Conservation (phyloP, 768 basidiomycete species). For the Amanita pallidorosea region DNA sequence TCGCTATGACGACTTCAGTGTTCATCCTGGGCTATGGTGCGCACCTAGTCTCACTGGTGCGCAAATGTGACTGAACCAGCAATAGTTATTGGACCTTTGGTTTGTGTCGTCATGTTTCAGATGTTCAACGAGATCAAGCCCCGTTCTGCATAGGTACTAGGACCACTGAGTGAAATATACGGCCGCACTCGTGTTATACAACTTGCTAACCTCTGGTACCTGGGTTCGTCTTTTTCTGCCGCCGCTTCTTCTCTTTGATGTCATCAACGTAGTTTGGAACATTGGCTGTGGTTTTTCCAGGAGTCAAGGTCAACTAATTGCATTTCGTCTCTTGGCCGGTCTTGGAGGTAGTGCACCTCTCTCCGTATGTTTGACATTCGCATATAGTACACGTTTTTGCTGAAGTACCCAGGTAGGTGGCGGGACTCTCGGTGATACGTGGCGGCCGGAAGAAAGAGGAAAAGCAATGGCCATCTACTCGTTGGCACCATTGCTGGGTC, state of each 20-base stretch:
- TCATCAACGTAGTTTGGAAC: constrained; percentile 40
- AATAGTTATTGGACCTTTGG: constrained; percentile 41
- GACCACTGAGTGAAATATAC: constrained; percentile 63
- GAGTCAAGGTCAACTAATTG: constrained; percentile 46
- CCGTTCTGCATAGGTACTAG: constrained; percentile 21
- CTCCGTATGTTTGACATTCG: constrained; percentile 34
- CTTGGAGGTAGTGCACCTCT: constrained; percentile 67
- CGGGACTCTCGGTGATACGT: constrained; percentile 55
- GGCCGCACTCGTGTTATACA: constrained; percentile 57
- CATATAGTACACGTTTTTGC: background rate
- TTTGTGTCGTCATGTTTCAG: constrained; percentile 11
- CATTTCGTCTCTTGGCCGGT: constrained; percentile 60
- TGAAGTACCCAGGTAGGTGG: constrained; percentile 36
- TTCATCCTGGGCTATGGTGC: constrained; percentile 46
- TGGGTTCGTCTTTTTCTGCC: constrained; percentile 27
- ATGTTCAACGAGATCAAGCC: background rate
- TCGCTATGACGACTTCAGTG: constrained; percentile 49
- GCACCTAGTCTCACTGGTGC: constrained; percentile 7
- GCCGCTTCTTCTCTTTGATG: background rate
- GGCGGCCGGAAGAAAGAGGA: constrained; percentile 51
- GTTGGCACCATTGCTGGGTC: constrained; percentile 54
- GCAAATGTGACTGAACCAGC: background rate
- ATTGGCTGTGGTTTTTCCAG: constrained; percentile 54
- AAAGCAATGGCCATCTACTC: constrained; percentile 55
- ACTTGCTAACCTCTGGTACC: constrained; percentile 51